Conservation (phyloP, 352 stramenopile genomes). For the Globisporangium ultimum region DNA sequence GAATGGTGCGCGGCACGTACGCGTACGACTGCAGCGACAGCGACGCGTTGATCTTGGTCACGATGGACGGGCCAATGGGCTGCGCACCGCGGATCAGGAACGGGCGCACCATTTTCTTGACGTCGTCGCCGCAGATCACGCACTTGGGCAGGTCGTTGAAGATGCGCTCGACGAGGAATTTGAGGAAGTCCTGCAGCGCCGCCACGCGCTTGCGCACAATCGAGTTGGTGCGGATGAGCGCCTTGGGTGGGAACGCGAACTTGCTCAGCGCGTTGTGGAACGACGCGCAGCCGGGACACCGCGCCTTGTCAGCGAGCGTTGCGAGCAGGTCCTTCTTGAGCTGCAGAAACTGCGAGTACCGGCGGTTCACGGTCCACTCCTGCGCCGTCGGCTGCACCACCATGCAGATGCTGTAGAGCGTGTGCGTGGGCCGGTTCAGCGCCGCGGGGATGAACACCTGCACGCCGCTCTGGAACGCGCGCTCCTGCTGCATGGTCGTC, state of each 20-base stretch:
- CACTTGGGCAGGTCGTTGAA: conserved; percentile 81
- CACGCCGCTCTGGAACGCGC: conserved; percentile 37
- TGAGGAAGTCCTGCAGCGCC: conserved; percentile 69
- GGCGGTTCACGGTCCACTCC: conserved; percentile 84
- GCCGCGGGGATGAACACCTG: conserved; percentile 81
- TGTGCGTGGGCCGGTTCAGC: conserved; percentile 79
- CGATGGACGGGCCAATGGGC: conserved; percentile 64
- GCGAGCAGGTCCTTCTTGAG: conserved; percentile 65
- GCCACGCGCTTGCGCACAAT: conserved; percentile 66
- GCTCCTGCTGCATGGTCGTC: conserved; percentile 7
- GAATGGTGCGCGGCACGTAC: conserved; percentile 40
- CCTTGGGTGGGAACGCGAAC: conserved; percentile 67
- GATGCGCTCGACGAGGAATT: conserved; percentile 59
- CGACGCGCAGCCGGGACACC: conserved; percentile 60
- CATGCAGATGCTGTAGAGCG: conserved; percentile 84
- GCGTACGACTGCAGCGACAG: conserved; percentile 68
- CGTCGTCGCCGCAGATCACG: conserved; percentile 54
- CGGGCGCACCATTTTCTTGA: conserved; percentile 68
- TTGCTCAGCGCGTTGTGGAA: conserved; percentile 59
- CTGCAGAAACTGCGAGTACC: conserved; percentile 85
- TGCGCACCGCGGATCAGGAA: conserved; percentile 79
- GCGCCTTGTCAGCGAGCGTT: conserved; percentile 31
- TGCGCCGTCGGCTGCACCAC: conserved; percentile 70
- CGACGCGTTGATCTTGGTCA: conserved; percentile 71
- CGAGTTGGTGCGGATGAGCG: conserved; percentile 65